These are phyloP conservation scores for Aspergillus ruber DNA, from an alignment of 2,329 filamentous ascomycete genomes.

Conservation along the genomic window DNA sequence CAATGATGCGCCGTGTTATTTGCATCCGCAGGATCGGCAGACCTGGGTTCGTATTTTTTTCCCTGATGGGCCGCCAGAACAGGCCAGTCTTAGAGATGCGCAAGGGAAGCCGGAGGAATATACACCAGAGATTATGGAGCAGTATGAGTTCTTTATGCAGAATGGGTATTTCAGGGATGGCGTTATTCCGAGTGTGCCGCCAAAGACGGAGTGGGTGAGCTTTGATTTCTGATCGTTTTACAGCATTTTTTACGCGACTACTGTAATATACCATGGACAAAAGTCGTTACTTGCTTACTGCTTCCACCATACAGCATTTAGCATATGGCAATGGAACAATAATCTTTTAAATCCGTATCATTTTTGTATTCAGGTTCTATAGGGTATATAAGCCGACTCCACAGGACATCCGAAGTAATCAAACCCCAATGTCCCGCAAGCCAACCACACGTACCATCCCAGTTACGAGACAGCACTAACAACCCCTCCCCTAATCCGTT, in stretches of 20 bases:
- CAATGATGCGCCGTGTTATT: constrained; percentile 43
- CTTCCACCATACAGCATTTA: neutral
- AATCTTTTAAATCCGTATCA: constrained; percentile 12
- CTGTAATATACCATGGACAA: neutral
- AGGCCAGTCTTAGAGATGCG: constrained; percentile 37
- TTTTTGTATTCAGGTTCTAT: constrained; percentile 23
- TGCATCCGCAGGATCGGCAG: constrained; percentile 49
- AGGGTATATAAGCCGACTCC: constrained; percentile 21
- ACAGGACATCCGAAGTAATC: constrained; percentile 10
- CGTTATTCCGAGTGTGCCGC: constrained; percentile 69
- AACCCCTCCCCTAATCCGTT: constrained; percentile 19
- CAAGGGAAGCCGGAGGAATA: constrained; percentile 50
- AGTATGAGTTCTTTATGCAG: constrained; percentile 59
- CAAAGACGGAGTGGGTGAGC: constrained; percentile 65
- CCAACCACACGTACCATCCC: constrained; percentile 6
- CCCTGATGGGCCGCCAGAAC: constrained; percentile 59
- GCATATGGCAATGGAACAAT: neutral
- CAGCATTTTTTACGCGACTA: neutral
- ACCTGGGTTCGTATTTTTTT: constrained; percentile 64
- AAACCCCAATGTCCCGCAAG: neutral
- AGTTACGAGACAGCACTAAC: constrained; percentile 11
- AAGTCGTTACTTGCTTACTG: neutral
- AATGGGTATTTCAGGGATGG: constrained; percentile 64
- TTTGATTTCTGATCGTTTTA: constrained; percentile 60
- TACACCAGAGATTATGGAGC: constrained; percentile 48